Evolutionary conservation across 2,329 filamentous ascomycete species (phyloP).

Genomic region (Graphiopsis chlorocephala): DNA sequence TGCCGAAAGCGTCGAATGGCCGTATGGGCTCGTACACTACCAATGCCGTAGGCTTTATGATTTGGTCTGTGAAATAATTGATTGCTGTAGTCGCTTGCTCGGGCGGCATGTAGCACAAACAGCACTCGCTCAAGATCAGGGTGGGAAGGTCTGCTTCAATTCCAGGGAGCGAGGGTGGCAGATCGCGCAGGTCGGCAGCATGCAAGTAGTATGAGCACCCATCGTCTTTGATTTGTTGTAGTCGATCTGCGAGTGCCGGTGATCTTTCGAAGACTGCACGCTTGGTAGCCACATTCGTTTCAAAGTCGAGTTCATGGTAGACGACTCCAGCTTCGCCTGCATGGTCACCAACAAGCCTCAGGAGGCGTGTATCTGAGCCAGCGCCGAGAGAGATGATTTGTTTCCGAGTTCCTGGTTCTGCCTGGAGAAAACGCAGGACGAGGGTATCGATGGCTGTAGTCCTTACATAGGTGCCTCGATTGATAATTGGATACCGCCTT

Average conservation of each 20-base stretch:
- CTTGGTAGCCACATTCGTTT: constrained; percentile 53
- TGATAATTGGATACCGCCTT: constrained; percentile 84
- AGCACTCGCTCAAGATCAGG: constrained; percentile 89
- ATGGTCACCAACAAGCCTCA: constrained; percentile 60
- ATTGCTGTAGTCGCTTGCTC: constrained; percentile 54
- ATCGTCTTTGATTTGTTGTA: constrained; percentile 22
- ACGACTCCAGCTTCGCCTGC: constrained; percentile 46
- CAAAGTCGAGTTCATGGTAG: constrained; percentile 94
- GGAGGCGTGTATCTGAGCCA: constrained; percentile 86
- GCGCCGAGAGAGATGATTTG: constrained; percentile 93
- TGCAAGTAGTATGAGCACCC: constrained; percentile 52
- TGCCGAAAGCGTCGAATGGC: constrained; percentile 81
- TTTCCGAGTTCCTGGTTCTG: constrained; percentile 22
- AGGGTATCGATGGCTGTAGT: constrained; percentile 79
- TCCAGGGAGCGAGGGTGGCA: constrained; percentile 44
- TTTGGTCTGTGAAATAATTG: constrained; percentile 37
- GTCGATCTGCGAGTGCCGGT: constrained; percentile 19
- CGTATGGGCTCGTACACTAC: constrained; percentile 87
- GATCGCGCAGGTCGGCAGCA: constrained; percentile 64
- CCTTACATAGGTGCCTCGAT: constrained; percentile 92
- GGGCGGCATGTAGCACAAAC: constrained; percentile 79
- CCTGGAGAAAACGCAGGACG: constrained; percentile 65
- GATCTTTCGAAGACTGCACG: constrained; percentile 26
- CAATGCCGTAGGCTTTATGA: constrained; percentile 53
- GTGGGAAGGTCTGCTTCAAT: constrained; percentile 66